Percentiles rank a stretch among this genome's conserved stretches.
phyloP scores from a whole-genome alignment of 306 rosid species.

The Hippophae tibetana region DNA sequence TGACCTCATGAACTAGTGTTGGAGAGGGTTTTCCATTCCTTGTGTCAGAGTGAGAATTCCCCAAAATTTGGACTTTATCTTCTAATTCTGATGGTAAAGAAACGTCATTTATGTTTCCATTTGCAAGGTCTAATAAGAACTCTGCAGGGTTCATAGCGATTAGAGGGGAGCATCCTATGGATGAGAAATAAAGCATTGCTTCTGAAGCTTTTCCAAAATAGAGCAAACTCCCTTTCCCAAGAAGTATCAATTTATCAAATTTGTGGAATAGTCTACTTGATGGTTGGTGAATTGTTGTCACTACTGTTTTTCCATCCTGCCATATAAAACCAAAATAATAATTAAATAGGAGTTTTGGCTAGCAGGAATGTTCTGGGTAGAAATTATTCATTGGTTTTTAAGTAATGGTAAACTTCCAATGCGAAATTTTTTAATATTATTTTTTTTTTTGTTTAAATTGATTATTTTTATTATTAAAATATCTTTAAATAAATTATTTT shows the following conservation, averaged over 20 bases:
- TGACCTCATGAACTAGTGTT: constrained; percentile 76
- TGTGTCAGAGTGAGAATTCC: constrained; percentile 40
- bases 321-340: constrained; percentile 6
- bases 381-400: too few species aligned
- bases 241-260: constrained; percentile 90
- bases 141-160: constrained; percentile 97
- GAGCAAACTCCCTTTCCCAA: constrained; percentile 89
- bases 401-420: too few species aligned
- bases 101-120: constrained; percentile 75
- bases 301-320: constrained; percentile 93
- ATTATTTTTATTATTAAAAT: too few species aligned
- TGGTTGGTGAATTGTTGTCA: constrained; percentile 96
- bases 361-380: too few species aligned
- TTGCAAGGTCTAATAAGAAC: constrained; percentile 89
- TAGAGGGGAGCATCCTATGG: constrained; percentile 82
- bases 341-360: too few species aligned
- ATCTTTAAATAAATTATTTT: too few species aligned
- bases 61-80: constrained; percentile 63
- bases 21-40: constrained; percentile 71
- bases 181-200: constrained; percentile 66
- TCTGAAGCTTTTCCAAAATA: constrained; percentile 94
- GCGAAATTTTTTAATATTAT: too few species aligned
- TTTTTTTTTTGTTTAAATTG: too few species aligned
- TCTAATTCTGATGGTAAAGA: constrained; percentile 88
- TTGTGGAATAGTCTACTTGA: constrained; percentile 94